phyloP scores from a whole-genome alignment of 2,329 filamentous ascomycete species.

The Phyllosticta capitalensis region DNA sequence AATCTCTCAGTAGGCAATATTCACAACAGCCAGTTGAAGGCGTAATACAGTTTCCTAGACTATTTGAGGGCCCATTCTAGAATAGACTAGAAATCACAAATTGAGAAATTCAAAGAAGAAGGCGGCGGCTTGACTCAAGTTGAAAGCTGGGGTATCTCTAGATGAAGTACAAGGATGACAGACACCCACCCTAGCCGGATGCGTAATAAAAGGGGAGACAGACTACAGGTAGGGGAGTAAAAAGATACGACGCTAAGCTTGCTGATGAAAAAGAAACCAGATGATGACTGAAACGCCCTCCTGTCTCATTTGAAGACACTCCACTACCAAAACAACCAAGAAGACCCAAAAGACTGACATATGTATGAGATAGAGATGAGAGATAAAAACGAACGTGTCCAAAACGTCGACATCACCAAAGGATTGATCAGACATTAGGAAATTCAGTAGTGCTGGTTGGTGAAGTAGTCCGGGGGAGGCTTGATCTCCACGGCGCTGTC shows the following conservation, averaged over 20 bases:
- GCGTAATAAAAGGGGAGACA: slow-evolving; percentile 1
- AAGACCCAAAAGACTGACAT: not conserved
- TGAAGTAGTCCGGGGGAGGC: slow-evolving; percentile 1
- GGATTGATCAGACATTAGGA: not conserved
- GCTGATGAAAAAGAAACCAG: slow-evolving; percentile 5
- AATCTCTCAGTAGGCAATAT: no score
- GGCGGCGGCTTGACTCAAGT: slow-evolving; percentile 9
- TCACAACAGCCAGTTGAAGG: not conserved
- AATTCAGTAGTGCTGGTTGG: not conserved
- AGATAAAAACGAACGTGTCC: not conserved
- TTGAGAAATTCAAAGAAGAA: not conserved
- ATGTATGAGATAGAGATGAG: slow-evolving; percentile 4
- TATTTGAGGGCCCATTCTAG: not conserved
- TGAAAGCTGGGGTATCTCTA: slow-evolving; percentile 13
- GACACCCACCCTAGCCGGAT: slow-evolving; percentile 12
- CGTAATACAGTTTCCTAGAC: not conserved
- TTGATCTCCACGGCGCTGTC: slow-evolving; percentile 28
- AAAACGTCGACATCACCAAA: not conserved
- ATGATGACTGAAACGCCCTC: slow-evolving; percentile 5
- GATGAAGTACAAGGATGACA: slow-evolving; percentile 11
- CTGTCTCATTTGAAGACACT: not conserved
- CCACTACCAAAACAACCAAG: not conserved
- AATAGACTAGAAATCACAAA: not conserved
- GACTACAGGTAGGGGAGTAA: not conserved
- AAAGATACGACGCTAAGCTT: slow-evolving; percentile 4